Evolutionary conservation across 1,139 yeast species (phyloP).

Genomic region (Taiozyma sp.): DNA sequence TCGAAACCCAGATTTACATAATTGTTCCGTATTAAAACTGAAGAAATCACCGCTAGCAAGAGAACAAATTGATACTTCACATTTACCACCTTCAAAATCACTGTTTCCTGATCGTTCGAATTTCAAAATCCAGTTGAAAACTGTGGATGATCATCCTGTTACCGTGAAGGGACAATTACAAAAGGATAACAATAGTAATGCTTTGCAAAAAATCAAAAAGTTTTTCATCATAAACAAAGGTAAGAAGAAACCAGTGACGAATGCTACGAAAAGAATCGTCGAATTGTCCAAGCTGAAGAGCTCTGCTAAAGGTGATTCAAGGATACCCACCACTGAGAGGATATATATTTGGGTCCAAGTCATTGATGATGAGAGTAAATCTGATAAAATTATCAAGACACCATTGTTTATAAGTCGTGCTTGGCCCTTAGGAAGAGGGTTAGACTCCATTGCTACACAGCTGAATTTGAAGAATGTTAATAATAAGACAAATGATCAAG

Average conservation of each 20-base stretch:
- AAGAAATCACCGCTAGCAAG: conserved; percentile 9
- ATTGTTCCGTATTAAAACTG: conserved; percentile 28
- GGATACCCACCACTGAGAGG: conserved; percentile 49
- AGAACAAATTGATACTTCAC: conserved; percentile 12
- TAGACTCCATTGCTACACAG: conserved; percentile 59
- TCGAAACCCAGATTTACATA: conserved; percentile 42
- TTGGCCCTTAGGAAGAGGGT: conserved; percentile 75
- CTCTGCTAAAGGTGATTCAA: conserved; percentile 63
- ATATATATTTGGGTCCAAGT: conserved; percentile 58
- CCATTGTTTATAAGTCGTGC: conserved; percentile 51
- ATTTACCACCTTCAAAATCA: conserved; percentile 30
- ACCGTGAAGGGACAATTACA: conserved; percentile 19
- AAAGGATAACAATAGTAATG: conserved; percentile 25
- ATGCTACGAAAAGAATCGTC: conserved; percentile 27
- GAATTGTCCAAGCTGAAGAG: conserved; percentile 41
- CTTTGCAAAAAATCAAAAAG: conserved; percentile 41
- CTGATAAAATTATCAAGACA: conserved; percentile 24
- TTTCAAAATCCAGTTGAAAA: conserved; percentile 33
- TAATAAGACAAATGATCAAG: conserved; percentile 38
- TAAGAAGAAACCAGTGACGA: conserved; percentile 12
- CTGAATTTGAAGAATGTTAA: conserved; percentile 53
- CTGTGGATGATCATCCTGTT: conserved; percentile 12
- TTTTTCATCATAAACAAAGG: conserved; percentile 31
- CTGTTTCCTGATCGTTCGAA: conserved; percentile 54
- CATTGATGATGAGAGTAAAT: conserved; percentile 30